These are phyloP conservation scores for Fusarium brevicatenulatum DNA, from an alignment of 2,329 filamentous ascomycete species.

Conservation along the genomic window DNA sequence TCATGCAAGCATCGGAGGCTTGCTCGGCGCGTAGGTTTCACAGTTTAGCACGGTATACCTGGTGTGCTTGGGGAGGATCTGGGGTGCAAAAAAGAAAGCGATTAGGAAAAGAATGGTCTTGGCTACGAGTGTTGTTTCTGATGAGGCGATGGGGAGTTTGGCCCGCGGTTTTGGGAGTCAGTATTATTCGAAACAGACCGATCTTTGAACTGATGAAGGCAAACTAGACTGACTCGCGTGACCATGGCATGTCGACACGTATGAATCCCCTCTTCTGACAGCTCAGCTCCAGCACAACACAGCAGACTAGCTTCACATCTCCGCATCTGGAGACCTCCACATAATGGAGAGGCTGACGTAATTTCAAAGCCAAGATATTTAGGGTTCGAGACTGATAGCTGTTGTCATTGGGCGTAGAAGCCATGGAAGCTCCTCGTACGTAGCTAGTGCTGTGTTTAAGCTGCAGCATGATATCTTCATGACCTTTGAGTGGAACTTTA, in stretches of 20 bases:
- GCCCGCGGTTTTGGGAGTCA: constrained; percentile 28
- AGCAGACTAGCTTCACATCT: constrained; percentile 19
- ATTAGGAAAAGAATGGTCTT: constrained; percentile 31
- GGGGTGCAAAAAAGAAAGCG: constrained; percentile 12
- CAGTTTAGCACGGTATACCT: constrained; percentile 15
- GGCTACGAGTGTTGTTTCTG: constrained; percentile 31
- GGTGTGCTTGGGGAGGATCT: constrained; percentile 19
- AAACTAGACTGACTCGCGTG: constrained; percentile 3
- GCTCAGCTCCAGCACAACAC: not conserved
- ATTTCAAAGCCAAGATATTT: constrained; percentile 28
- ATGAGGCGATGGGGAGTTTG: constrained; percentile 42
- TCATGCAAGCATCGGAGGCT: constrained; percentile 5
- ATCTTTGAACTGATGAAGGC: constrained; percentile 10
- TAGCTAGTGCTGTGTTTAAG: constrained; percentile 12
- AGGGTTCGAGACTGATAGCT: constrained; percentile 18
- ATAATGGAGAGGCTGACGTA: constrained; percentile 38
- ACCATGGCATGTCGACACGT: constrained; percentile 16
- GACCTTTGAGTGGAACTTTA: constrained; percentile 34
- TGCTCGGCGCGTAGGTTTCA: constrained; percentile 24
- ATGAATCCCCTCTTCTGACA: constrained; percentile 23
- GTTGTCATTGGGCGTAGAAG: constrained; percentile 13
- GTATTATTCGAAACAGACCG: constrained; percentile 35
- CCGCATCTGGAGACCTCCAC: constrained; percentile 31
- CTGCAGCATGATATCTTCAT: constrained; percentile 39
- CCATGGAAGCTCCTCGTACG: constrained; percentile 19